Conservation (phyloP, 176 grass and related monocot genomes). For the Rhipidocladum racemiflorum region DNA sequence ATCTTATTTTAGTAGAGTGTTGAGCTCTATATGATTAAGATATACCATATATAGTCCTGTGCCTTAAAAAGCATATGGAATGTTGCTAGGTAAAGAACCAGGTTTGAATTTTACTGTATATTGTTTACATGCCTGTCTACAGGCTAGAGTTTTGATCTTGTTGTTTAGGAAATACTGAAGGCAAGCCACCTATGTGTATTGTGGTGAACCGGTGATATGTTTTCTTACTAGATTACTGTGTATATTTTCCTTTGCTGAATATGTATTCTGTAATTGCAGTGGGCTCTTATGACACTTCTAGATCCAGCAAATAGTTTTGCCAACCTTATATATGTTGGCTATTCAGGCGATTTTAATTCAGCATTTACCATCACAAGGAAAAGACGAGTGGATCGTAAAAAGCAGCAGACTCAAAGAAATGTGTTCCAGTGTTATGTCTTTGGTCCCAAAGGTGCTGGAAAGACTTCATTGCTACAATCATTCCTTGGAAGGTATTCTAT, state of each 20-base stretch:
- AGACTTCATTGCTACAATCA: constrained; percentile 77
- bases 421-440: constrained; percentile 93
- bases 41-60: neutral
- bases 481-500: constrained; percentile 72
- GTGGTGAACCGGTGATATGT: neutral
- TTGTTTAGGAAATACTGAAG: neutral
- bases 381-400: constrained; percentile 91
- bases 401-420: constrained; percentile 67
- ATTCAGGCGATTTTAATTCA: constrained; percentile 60
- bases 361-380: constrained; percentile 87
- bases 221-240: neutral
- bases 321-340: constrained; percentile 93
- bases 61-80: neutral
- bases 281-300: constrained; percentile 94
- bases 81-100: neutral
- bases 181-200: neutral
- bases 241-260: constrained; percentile 18
- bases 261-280: constrained; percentile 50
- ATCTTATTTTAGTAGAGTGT: neutral
- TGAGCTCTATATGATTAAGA: too few relatives aligned
- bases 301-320: constrained; percentile 78
- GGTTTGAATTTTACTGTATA: neutral
- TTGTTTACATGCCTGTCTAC: constrained; percentile 1
- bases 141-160: neutral
- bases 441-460: constrained; percentile 81